Percentiles rank a stretch among this genome's conserved stretches.
These are phyloP conservation scores for Hypoxylon sp. DNA, from an alignment of 2,329 filamentous ascomycete species.

Conservation along the genomic window DNA sequence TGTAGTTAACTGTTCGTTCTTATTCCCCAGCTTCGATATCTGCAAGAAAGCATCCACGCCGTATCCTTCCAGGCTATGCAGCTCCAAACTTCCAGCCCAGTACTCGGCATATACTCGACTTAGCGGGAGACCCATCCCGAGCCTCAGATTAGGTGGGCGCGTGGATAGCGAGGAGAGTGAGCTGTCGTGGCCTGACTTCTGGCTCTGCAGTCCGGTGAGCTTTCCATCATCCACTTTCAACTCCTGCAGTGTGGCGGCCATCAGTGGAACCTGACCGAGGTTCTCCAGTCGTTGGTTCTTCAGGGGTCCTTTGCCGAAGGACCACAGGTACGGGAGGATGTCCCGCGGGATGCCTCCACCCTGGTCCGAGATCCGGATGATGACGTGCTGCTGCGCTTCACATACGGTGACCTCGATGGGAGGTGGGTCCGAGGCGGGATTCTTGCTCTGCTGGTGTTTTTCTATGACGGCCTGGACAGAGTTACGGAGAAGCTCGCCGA, in stretches of 20 bases:
- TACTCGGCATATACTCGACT: conserved; percentile 97
- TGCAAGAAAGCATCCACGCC: conserved; percentile 96
- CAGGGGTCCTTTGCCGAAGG: conserved; percentile 92
- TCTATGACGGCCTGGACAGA: conserved; percentile 94
- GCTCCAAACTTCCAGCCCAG: conserved; percentile 92
- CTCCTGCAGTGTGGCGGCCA: conserved; percentile 95
- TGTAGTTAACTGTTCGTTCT: conserved; percentile 92
- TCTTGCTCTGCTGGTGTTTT: conserved; percentile 65
- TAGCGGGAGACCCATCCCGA: conserved; percentile 94
- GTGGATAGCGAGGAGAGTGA: conserved; percentile 86
- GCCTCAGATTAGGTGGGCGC: conserved; percentile 85
- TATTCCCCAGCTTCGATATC: conserved; percentile 96
- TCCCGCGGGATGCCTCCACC: conserved; percentile 92
- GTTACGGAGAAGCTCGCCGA: conserved; percentile 94
- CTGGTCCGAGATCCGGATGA: conserved; percentile 95
- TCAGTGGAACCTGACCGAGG: conserved; percentile 86
- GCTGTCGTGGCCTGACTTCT: conserved; percentile 61
- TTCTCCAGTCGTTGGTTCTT: conserved; percentile 85
- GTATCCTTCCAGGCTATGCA: conserved; percentile 95
- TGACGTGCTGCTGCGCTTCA: conserved; percentile 94
- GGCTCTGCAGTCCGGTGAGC: conserved; percentile 48
- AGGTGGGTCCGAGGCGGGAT: conserved; percentile 68
- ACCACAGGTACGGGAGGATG: conserved; percentile 92
- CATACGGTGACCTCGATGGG: conserved; percentile 96
- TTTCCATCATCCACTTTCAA: conserved; percentile 68